phyloP scores from a whole-genome alignment of 2,329 filamentous ascomycete species.

The Lachnellula arida region DNA sequence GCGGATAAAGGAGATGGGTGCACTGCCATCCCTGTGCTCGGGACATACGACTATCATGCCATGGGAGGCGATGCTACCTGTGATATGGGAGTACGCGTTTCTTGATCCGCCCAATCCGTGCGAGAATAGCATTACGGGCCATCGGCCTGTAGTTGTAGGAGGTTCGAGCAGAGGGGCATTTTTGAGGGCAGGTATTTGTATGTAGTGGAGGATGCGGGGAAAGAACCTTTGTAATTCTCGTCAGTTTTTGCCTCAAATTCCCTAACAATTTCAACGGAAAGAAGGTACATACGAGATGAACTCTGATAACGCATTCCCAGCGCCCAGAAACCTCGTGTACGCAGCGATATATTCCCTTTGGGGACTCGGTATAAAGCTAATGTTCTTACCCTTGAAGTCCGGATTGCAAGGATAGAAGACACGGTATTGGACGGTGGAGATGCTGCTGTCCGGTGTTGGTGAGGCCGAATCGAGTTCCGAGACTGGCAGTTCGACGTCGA shows the following conservation, averaged over 20 bases:
- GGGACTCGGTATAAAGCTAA: conserved; percentile 73
- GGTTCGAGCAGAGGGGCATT: conserved; percentile 61
- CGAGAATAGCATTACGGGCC: conserved; percentile 82
- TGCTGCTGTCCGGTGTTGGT: conserved; percentile 48
- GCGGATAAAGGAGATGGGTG: conserved; percentile 69
- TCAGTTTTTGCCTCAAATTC: background rate
- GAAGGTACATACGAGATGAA: conserved; percentile 48
- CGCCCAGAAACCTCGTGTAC: conserved; percentile 72
- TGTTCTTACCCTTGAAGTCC: conserved; percentile 43
- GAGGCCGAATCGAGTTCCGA: conserved; percentile 52
- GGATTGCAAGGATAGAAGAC: conserved; percentile 71
- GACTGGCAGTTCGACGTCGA: conserved; percentile 76
- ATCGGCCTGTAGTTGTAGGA: conserved; percentile 47
- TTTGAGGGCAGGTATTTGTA: conserved; percentile 66
- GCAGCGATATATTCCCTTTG: conserved; percentile 70
- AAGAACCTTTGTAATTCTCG: conserved; percentile 47
- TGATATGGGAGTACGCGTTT: conserved; percentile 82
- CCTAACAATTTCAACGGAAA: background rate
- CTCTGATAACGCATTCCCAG: conserved; percentile 52
- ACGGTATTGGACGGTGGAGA: conserved; percentile 73
- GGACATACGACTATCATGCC: conserved; percentile 76
- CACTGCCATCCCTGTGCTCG: conserved; percentile 78
- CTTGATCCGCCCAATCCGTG: conserved; percentile 78
- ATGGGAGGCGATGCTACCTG: conserved; percentile 72
- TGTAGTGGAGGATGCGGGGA: conserved; percentile 67